These are phyloP conservation scores for Diaporthe humulicola DNA, from an alignment of 2,329 filamentous ascomycete species.

Conservation along the genomic window DNA sequence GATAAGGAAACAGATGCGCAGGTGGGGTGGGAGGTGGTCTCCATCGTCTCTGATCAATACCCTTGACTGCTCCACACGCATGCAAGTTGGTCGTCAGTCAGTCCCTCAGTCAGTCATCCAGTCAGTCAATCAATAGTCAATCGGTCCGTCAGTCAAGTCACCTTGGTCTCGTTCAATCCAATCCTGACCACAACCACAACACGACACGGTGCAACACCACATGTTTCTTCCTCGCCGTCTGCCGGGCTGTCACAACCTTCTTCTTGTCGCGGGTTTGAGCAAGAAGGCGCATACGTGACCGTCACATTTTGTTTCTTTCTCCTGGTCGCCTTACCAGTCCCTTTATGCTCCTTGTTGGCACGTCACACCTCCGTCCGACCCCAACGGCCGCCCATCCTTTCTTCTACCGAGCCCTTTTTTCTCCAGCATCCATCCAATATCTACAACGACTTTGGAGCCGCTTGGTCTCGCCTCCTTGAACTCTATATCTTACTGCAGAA, in stretches of 20 bases:
- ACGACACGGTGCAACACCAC: constrained; percentile 13
- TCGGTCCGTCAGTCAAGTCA: not conserved
- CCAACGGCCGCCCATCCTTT: not conserved
- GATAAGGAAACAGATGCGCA: not conserved
- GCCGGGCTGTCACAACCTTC: constrained; percentile 6
- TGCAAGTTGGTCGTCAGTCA: constrained; percentile 15
- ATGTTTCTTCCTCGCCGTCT: constrained; percentile 1
- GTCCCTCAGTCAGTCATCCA: not conserved
- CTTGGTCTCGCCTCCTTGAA: constrained; percentile 21
- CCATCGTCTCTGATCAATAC: constrained; percentile 24
- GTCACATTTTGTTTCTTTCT: not conserved
- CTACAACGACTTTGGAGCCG: constrained; percentile 27
- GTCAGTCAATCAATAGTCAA: not conserved
- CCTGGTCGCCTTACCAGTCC: not conserved
- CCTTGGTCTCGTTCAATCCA: not conserved
- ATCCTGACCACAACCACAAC: not conserved
- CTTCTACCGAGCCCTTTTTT: not conserved
- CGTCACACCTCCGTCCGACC: constrained; percentile 17
- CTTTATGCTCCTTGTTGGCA: not conserved
- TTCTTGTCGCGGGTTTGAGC: constrained; percentile 7
- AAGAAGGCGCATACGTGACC: not conserved
- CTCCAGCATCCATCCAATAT: constrained; percentile 15
- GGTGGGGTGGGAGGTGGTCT: constrained; percentile 16
- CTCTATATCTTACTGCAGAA: constrained; percentile 3
- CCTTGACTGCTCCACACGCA: constrained; percentile 10